A percentile compares a stretch with the other conserved stretches of the same genome.
These are phyloP conservation scores for Echium plantagineum DNA, from an alignment of 257 asterid species.

Conservation along the genomic window DNA sequence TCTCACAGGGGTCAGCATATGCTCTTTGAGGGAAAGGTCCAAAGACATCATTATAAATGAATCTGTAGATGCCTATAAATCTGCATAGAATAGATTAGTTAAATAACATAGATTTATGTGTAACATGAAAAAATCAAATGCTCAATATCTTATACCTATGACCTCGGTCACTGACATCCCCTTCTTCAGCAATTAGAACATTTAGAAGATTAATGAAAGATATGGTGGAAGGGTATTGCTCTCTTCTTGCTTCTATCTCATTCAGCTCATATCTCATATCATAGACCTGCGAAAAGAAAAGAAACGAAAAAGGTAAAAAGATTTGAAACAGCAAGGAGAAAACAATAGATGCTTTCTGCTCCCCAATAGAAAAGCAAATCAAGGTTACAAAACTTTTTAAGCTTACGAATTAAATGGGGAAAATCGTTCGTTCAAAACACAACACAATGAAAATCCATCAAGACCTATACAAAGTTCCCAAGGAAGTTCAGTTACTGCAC, in stretches of 20 bases:
- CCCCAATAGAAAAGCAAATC: background rate
- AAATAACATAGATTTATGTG: background rate
- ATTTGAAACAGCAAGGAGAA: background rate
- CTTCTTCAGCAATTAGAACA: slow-evolving; percentile 79
- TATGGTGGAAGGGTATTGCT: slow-evolving; percentile 91
- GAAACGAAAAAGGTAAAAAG: background rate
- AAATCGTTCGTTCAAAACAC: background rate
- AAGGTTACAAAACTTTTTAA: background rate
- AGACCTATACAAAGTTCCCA: background rate
- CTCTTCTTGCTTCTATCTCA: slow-evolving; percentile 96
- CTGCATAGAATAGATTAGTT: slow-evolving; percentile 31
- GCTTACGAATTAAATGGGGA: background rate
- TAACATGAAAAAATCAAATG: background rate
- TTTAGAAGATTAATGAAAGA: slow-evolving; percentile 75
- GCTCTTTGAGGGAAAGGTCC: slow-evolving; percentile 98
- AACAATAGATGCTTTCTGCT: background rate
- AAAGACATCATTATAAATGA: slow-evolving; percentile 84
- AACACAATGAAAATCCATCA: background rate
- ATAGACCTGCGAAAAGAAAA: slow-evolving; percentile 54
- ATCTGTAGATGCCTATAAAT: slow-evolving; percentile 90
- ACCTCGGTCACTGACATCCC: slow-evolving; percentile 76
- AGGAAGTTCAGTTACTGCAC: background rate
- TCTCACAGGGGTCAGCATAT: slow-evolving; percentile 80
- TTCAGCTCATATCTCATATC: slow-evolving; percentile 94
- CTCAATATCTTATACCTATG: slow-evolving; percentile 46